Evolutionary conservation across 352 stramenopile genomes (phyloP), one percentile per base, ranked within the genome.

Genomic region (Globisporangium acanthophoron): DNA sequence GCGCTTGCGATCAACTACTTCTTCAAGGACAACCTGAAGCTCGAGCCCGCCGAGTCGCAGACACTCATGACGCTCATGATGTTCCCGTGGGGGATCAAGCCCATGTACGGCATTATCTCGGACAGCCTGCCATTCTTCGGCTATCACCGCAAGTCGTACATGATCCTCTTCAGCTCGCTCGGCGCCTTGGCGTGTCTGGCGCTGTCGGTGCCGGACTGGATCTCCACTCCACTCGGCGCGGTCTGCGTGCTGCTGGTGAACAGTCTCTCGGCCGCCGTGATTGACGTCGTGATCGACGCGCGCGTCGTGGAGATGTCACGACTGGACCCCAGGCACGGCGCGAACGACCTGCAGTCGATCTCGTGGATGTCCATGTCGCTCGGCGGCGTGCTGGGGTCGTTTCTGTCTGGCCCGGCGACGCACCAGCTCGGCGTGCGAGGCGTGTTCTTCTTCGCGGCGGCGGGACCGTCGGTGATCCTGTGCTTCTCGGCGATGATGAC

Each of bases 221-320:
- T 90, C 59, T 74, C 72, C 18, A 89, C 78, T 0, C 64, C 79
- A 16, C 59, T 87, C 37, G 69, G 71, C 5, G 73, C 83, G 0
- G 66, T 90, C 7, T 59, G 83, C 9, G 73, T 87, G 54, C 61
- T 92, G 16, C 81, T 94, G 29, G 49, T 98, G 12, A 88, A 86
- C 35, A 97, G 80, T 57, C 74, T 94, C 37, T 91, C 88, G 16
- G 89, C 97, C 31, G 92, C 96, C 12, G 80, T 98, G 37, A 97
- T 92, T 46, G 96, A 99, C 71, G 96, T 99, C 5, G 94, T 98
- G 5, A 97, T 97, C 40, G 96, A 99, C 78, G 94, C 94, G 16
- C 87, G 97, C 57, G 94, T 98, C 3, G 95, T 99, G 9, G 90
- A 98, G 69, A 97, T 97, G 75, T 96, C 89, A 56, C 73, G 90